Percentiles rank a stretch among this genome's conserved stretches.
Conservation (phyloP, 805 yeast genomes). For the Lachancea kluyveri region DNA sequence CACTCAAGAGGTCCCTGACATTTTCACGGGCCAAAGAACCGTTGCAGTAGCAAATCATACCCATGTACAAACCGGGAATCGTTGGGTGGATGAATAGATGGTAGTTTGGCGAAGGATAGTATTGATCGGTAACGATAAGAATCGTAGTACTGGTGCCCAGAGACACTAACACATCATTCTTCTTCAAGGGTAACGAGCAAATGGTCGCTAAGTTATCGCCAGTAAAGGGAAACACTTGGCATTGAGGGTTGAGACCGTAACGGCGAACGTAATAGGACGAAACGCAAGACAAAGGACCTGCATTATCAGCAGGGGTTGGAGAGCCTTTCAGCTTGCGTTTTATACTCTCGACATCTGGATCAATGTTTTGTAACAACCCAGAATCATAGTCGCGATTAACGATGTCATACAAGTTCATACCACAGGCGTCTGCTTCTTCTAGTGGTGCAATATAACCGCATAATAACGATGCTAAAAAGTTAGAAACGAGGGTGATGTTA, state of each 20-base stretch:
- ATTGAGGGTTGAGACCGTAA: conserved; percentile 55
- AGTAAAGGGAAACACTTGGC: conserved; percentile 69
- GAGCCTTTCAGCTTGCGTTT: conserved; percentile 38
- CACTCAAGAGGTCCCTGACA: conserved; percentile 50
- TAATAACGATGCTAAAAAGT: conserved; percentile 67
- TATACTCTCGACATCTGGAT: conserved; percentile 19
- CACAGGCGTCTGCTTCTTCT: conserved; percentile 87
- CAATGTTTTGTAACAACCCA: conserved; percentile 41
- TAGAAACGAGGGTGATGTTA: conserved; percentile 69
- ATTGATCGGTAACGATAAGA: conserved; percentile 69
- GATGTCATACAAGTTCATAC: conserved; percentile 84
- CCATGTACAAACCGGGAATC: conserved; percentile 71
- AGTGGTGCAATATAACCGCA: conserved; percentile 56
- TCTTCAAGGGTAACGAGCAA: conserved; percentile 67
- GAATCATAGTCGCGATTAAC: conserved; percentile 48
- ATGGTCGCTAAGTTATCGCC: conserved; percentile 92
- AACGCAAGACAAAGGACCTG: conserved; percentile 41
- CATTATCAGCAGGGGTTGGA: conserved; percentile 37
- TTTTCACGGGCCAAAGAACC: conserved; percentile 84
- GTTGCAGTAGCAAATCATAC: conserved; percentile 91
- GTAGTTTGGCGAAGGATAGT: conserved; percentile 72
- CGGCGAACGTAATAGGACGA: conserved; percentile 54
- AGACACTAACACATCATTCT: conserved; percentile 73
- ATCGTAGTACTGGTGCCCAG: conserved; percentile 93
- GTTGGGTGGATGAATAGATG: conserved; percentile 88